phyloP scores from a whole-genome alignment of 257 asterid species.

The Echium plantagineum region DNA sequence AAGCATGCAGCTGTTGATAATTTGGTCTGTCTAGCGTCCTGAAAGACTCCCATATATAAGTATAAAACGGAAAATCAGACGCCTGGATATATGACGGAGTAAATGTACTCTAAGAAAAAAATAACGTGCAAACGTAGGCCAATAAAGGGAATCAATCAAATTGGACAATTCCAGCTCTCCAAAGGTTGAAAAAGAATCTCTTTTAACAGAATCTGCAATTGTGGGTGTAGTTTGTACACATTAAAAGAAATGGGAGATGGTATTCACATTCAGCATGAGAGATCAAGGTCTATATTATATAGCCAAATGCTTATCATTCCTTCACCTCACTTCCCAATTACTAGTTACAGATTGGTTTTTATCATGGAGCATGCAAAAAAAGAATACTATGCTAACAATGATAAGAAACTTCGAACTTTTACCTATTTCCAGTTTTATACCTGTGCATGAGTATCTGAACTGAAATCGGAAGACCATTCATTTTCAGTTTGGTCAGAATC shows the following conservation, averaged over 20 bases:
- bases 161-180: background rate
- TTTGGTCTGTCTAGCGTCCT: slow-evolving; percentile 79
- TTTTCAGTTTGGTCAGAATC: slow-evolving; percentile 70
- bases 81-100: background rate
- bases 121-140: background rate
- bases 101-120: background rate
- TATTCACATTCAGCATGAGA: background rate
- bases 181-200: background rate
- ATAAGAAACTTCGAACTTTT: background rate
- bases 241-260: background rate
- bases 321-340: background rate
- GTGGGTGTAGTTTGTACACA: background rate
- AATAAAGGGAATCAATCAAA: background rate
- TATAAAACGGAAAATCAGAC: background rate
- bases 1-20: slow-evolving; percentile 87
- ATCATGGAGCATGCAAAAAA: background rate
- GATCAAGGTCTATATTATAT: background rate
- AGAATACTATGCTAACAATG: too few species aligned
- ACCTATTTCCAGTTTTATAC: slow-evolving; percentile 20
- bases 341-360: background rate
- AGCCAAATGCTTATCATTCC: background rate
- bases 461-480: slow-evolving; percentile 72
- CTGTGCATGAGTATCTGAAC: slow-evolving; percentile 57
- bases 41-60: slow-evolving; percentile 16
- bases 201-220: background rate